Base-by-base conservation (phyloP, 2,329 filamentous ascomycete species). In the Diplodia scrobiculata region DNA sequence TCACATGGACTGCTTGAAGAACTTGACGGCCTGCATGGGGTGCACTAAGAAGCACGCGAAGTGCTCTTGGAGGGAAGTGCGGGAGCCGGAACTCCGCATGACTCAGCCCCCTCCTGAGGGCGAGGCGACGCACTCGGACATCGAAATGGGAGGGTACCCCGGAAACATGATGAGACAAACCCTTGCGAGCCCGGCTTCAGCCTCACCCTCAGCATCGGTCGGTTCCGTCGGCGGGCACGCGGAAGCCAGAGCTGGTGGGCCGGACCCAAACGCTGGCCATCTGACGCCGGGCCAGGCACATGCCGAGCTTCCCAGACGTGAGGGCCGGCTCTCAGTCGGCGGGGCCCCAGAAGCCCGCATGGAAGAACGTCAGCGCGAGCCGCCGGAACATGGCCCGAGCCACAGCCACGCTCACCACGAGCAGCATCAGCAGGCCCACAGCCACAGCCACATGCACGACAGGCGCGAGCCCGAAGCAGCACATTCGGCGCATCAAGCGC, bases 41-140 rank as follows among this genome's bases (percentile, higher is more conserved):
- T 96, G 92, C 76, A 96, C 92, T 0, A 93, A 91, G 75, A 96
- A 96, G 75, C 92, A 96, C 74, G 91, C 91, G 21, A 93, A 92
- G 72, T 96, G 92, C 75, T 88, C 87, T 14, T 96, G 92, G 92
- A 90, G 88, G 70, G 87, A 90, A 52, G 86, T 95, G n/a, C 87
- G 86, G 17, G 87, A 91, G 36, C 88, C 89, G 2, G 92, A 96
- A 71, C 69, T 86, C 41, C 73, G 69, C 25, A 62, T 66, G 65
- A 53, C 53, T 29, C 54, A 62, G 25, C 32, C 34, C 10, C 32
- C 41, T n/a, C 47, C 25, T 36, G 64, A 66, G n/a, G 34, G 32
- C 4, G 64, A 66, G 14, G 34, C 45, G 14, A 65, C 41, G 11
- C 63, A 65, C n/a, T 65, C 63, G 11, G 63, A 65, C 41, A 45